Evolutionary conservation across 441 rosid genomes (phyloP).

Genomic region (Euphorbia neoarborescens): DNA sequence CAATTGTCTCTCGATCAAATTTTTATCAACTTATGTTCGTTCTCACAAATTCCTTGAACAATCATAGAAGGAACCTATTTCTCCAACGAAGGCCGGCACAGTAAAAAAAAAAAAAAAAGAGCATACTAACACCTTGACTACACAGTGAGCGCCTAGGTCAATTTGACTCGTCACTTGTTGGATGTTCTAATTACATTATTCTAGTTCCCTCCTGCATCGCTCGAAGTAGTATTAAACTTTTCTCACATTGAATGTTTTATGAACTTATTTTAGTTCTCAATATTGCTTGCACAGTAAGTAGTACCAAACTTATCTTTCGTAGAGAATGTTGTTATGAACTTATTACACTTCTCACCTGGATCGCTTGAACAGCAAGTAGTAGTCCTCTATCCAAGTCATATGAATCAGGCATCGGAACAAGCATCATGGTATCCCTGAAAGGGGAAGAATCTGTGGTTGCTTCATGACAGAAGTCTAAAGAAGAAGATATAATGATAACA

Average conservation of each 20-base stretch:
- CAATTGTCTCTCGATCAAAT: not conserved
- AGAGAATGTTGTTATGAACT: not conserved
- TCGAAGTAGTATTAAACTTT: conserved; percentile 59
- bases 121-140: conserved; percentile 18
- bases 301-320: conserved; percentile 24
- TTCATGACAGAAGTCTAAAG: conserved; percentile 79
- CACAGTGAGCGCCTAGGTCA: conserved; percentile 10
- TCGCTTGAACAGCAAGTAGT: conserved; percentile 97
- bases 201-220: conserved; percentile 68
- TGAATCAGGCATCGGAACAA: conserved; percentile 95
- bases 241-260: not conserved
- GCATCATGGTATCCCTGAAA: conserved; percentile 84
- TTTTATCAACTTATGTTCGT: no score
- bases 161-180: not conserved
- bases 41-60: conserved; percentile 25
- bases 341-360: conserved; percentile 57
- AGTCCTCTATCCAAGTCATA: conserved; percentile 93
- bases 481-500: conserved; percentile 21
- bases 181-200: not conserved
- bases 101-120: no score
- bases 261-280: conserved; percentile 29
- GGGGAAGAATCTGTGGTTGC: conserved; percentile 93
- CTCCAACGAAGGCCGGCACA: conserved; percentile 79
- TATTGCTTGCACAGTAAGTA: conserved; percentile 95
- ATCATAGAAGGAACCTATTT: conserved; percentile 73